A percentile compares a stretch with the other conserved stretches of the same genome.
These are phyloP conservation scores for Singerocomus rubriflavus DNA, from an alignment of 1,284 basidiomycete species.

Conservation along the genomic window DNA sequence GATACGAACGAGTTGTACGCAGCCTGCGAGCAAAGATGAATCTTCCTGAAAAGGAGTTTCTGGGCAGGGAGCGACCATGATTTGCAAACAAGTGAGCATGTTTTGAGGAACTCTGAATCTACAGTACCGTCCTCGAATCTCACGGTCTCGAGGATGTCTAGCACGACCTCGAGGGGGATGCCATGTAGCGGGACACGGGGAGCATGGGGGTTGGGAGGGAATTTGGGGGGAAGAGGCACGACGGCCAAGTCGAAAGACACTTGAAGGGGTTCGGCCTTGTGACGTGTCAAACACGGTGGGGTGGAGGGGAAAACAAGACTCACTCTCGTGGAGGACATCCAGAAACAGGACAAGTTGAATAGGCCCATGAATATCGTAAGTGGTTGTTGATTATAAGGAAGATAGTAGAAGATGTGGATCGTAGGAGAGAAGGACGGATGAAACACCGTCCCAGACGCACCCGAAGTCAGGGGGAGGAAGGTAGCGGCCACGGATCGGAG, in stretches of 20 bases:
- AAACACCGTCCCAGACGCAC: conserved; percentile 25
- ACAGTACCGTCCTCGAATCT: conserved; percentile 40
- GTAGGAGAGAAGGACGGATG: conserved; percentile 15
- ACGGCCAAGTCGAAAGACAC: conserved; percentile 37
- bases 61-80: conserved; percentile 62
- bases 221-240: conserved; percentile 9
- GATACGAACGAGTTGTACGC: conserved; percentile 52
- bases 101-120: conserved; percentile 43
- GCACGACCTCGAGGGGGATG: conserved; percentile 60
- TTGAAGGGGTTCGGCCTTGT: conserved; percentile 34
- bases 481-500: conserved; percentile 17
- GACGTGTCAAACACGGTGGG: conserved; percentile 14
- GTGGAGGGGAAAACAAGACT: conserved; percentile 17
- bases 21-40: conserved; percentile 49
- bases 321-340: conserved; percentile 31
- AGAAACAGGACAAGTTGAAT: conserved; percentile 37
- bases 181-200: conserved; percentile 25
- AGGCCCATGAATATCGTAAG: conserved; percentile 35
- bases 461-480: conserved; percentile 14
- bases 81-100: conserved; percentile 60
- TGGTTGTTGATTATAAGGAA: conserved; percentile 26
- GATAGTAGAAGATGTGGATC: conserved; percentile 15
- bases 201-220: conserved; percentile 5
- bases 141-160: conserved; percentile 58
- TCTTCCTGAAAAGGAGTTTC: conserved; percentile 57